Percentiles rank a stretch among this genome's conserved stretches.
Conservation (phyloP, 1,139 yeast genomes). For the Wickerhamomyces sp. region DNA sequence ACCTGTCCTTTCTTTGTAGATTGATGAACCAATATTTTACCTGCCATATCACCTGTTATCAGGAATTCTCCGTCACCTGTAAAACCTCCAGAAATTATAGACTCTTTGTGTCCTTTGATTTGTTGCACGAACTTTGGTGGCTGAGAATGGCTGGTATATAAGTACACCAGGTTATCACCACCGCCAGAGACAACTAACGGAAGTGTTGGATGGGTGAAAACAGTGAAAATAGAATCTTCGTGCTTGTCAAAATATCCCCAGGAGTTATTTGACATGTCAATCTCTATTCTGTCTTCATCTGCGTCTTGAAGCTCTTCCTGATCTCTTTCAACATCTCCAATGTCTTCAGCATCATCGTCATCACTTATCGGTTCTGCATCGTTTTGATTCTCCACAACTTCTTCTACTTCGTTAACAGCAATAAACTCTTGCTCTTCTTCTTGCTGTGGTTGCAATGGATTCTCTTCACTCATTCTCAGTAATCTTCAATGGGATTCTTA, state of each 20-base stretch:
- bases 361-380: slow-evolving; percentile 28
- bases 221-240: slow-evolving; percentile 74
- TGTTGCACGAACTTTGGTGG: slow-evolving; percentile 79
- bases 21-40: slow-evolving; percentile 72
- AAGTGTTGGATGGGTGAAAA: slow-evolving; percentile 73
- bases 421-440: slow-evolving; percentile 14
- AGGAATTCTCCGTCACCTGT: slow-evolving; percentile 76
- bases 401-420: slow-evolving; percentile 21
- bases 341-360: slow-evolving; percentile 42
- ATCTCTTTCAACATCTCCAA: slow-evolving; percentile 27
- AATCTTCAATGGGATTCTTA: too few relatives aligned
- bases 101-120: slow-evolving; percentile 76
- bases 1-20: slow-evolving; percentile 71
- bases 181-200: slow-evolving; percentile 90
- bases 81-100: slow-evolving; percentile 81
- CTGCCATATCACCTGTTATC: slow-evolving; percentile 93
- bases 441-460: slow-evolving; percentile 5
- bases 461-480: slow-evolving; percentile 13
- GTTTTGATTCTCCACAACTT: slow-evolving; percentile 21
- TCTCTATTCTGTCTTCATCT: slow-evolving; percentile 40
- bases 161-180: slow-evolving; percentile 79
- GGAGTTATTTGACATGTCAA: slow-evolving; percentile 86
- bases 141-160: slow-evolving; percentile 88
- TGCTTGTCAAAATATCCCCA: slow-evolving; percentile 86
- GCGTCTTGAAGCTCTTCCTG: slow-evolving; percentile 26